Conservation (phyloP, 108 stramenopile genomes). For the Skeletonema costatum region DNA sequence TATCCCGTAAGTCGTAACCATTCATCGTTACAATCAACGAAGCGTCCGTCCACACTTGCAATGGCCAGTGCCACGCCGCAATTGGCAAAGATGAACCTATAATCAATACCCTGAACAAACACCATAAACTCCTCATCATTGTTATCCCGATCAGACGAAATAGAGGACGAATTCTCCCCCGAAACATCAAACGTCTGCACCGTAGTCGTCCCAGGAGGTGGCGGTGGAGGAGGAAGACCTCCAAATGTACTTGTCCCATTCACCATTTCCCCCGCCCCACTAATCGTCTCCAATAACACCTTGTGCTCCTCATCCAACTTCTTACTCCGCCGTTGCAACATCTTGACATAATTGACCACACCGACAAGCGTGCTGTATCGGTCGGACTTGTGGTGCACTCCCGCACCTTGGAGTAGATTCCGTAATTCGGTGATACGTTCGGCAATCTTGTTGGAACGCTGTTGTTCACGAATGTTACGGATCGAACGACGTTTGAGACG, state of each 20-base stretch:
- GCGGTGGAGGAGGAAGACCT: neutral
- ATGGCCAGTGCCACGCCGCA: constrained; percentile 71
- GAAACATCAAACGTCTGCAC: constrained; percentile 17
- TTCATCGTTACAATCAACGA: constrained; percentile 79
- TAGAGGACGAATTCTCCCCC: constrained; percentile 12
- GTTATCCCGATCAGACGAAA: constrained; percentile 1
- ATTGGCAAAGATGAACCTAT: constrained; percentile 60
- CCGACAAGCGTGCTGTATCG: constrained; percentile 76
- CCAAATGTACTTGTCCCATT: constrained; percentile 22
- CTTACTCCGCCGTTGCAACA: constrained; percentile 57
- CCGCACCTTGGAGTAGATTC: constrained; percentile 55
- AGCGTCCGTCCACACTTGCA: constrained; percentile 78
- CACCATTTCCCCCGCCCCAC: constrained; percentile 53
- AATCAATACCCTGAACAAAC: constrained; percentile 76
- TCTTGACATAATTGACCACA: constrained; percentile 75
- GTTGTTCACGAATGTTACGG: constrained; percentile 81
- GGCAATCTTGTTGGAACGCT: constrained; percentile 75
- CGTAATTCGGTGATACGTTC: constrained; percentile 70
- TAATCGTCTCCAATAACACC: constrained; percentile 69
- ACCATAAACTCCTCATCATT: constrained; percentile 61
- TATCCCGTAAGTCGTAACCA: constrained; percentile 64
- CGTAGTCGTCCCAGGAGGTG: constrained; percentile 1
- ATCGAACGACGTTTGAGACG: constrained; percentile 57
- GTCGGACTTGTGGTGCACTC: constrained; percentile 73
- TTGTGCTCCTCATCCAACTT: constrained; percentile 74